Evolutionary conservation across 2,329 filamentous ascomycete genomes (phyloP).

Genomic region (Phaeosphaeriaceae sp.): DNA sequence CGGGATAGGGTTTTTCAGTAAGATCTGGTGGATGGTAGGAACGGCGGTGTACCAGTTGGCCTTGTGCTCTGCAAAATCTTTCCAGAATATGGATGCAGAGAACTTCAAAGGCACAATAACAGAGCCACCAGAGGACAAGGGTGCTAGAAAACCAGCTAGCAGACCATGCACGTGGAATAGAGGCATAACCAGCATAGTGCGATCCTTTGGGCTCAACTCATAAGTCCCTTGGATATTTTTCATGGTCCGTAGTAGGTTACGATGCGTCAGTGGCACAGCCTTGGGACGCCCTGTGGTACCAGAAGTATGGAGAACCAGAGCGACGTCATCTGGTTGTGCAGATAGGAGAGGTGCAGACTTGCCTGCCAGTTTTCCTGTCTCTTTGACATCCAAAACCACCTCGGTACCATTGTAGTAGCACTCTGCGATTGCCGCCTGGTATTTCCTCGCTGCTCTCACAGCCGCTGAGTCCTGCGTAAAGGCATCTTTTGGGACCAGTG

Average conservation of each 20-base stretch:
- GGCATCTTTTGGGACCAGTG: slow-evolving; percentile 76
- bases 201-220: slow-evolving; percentile 70
- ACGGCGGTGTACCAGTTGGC: slow-evolving; percentile 94
- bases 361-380: slow-evolving; percentile 69
- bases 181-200: slow-evolving; percentile 88
- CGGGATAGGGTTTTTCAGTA: slow-evolving; percentile 75
- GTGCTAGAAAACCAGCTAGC: slow-evolving; percentile 79
- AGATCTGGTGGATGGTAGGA: slow-evolving; percentile 90
- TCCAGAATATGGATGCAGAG: slow-evolving; percentile 84
- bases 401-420: slow-evolving; percentile 78
- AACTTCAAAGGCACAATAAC: slow-evolving; percentile 80
- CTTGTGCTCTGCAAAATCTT: slow-evolving; percentile 72
- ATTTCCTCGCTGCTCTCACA: slow-evolving; percentile 77
- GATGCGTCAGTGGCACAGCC: slow-evolving; percentile 79
- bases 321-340: slow-evolving; percentile 77
- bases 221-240: slow-evolving; percentile 82
- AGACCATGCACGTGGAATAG: slow-evolving; percentile 92
- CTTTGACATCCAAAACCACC: slow-evolving; percentile 79
- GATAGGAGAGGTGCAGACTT: slow-evolving; percentile 57
- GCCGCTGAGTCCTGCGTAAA: slow-evolving; percentile 71
- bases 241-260: slow-evolving; percentile 83
- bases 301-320: slow-evolving; percentile 81
- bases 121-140: slow-evolving; percentile 76
- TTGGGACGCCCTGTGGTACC: slow-evolving; percentile 87
- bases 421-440: slow-evolving; percentile 83